Evolutionary conservation across 2,329 filamentous ascomycete species (phyloP).

Genomic region (Aspergillus bombycis): DNA sequence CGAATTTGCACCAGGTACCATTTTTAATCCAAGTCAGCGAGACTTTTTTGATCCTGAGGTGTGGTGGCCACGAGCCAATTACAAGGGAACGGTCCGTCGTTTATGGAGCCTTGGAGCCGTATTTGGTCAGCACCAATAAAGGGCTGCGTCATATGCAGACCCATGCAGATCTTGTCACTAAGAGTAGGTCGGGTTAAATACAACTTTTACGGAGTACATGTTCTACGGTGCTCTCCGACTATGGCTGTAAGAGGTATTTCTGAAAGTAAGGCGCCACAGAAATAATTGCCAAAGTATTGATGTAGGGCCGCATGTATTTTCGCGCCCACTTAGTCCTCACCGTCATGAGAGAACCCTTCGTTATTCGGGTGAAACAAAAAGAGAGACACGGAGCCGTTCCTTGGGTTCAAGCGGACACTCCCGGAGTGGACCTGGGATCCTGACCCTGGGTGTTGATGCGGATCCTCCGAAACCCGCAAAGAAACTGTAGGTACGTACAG

Average conservation of each 20-base stretch:
- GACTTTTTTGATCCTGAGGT: slow-evolving; percentile 5
- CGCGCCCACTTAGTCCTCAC: background rate
- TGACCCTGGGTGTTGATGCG: background rate
- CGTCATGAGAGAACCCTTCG: background rate
- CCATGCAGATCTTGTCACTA: background rate
- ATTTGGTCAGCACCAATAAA: background rate
- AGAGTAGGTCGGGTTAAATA: background rate
- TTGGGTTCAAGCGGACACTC: slow-evolving; percentile 18
- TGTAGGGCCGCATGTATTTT: background rate
- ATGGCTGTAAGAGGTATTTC: background rate
- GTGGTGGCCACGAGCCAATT: slow-evolving; percentile 1
- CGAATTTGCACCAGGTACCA: background rate
- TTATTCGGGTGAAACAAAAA: background rate
- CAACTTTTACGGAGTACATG: too few relatives aligned
- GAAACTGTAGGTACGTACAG: background rate
- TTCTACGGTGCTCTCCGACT: background rate
- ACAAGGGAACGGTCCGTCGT: background rate
- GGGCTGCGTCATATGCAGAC: slow-evolving; percentile 3
- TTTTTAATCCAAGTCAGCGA: background rate
- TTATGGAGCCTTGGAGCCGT: slow-evolving; percentile 4
- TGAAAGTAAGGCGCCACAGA: background rate
- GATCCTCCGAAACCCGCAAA: slow-evolving; percentile 5
- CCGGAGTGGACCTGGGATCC: slow-evolving; percentile 17
- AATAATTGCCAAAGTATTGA: background rate
- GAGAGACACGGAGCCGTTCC: slow-evolving; percentile 4